phyloP scores from a whole-genome alignment of 495 filamentous ascomycete genomes.

The Amphirosellinia nigrospora region DNA sequence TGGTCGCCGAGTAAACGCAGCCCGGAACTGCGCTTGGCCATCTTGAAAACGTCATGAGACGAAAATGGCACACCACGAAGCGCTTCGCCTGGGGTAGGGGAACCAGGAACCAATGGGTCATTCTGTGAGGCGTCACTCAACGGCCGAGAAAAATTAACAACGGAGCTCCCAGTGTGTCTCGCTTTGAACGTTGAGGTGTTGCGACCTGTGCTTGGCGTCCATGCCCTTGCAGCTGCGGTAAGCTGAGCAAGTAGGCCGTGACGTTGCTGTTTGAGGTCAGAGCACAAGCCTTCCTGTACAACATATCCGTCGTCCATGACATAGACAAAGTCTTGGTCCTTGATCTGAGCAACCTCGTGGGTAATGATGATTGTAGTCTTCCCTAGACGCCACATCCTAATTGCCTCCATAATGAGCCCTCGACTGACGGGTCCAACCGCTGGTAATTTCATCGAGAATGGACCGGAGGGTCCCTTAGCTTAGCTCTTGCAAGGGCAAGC shows the following conservation, averaged over 20 bases:
- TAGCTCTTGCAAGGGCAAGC: slow-evolving; percentile 75
- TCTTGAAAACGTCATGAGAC: slow-evolving; percentile 25
- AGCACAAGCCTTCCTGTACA: slow-evolving; percentile 68
- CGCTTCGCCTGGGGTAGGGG: slow-evolving; percentile 25
- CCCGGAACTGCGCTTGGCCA: slow-evolving; percentile 19
- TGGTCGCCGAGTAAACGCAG: slow-evolving; percentile 22
- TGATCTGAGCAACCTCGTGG: slow-evolving; percentile 85
- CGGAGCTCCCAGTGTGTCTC: neutral
- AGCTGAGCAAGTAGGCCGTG: slow-evolving; percentile 42
- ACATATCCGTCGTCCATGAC: slow-evolving; percentile 75
- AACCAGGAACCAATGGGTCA: slow-evolving; percentile 11
- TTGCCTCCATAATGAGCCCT: slow-evolving; percentile 69
- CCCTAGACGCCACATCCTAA: slow-evolving; percentile 74
- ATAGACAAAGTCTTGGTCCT: slow-evolving; percentile 76
- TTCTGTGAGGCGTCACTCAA: slow-evolving; percentile 23
- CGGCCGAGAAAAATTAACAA: slow-evolving; percentile 24
- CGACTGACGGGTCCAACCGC: slow-evolving; percentile 77
- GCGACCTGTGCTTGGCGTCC: neutral
- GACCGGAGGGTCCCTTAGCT: slow-evolving; percentile 78
- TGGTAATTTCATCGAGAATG: slow-evolving; percentile 89
- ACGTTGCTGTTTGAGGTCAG: slow-evolving; percentile 40
- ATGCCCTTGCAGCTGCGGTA: slow-evolving; percentile 12
- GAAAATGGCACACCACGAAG: slow-evolving; percentile 28
- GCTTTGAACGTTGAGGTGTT: neutral
- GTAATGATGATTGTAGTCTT: slow-evolving; percentile 93